These are phyloP conservation scores for Mycena pura DNA, from an alignment of 768 basidiomycete species.

Conservation along the genomic window DNA sequence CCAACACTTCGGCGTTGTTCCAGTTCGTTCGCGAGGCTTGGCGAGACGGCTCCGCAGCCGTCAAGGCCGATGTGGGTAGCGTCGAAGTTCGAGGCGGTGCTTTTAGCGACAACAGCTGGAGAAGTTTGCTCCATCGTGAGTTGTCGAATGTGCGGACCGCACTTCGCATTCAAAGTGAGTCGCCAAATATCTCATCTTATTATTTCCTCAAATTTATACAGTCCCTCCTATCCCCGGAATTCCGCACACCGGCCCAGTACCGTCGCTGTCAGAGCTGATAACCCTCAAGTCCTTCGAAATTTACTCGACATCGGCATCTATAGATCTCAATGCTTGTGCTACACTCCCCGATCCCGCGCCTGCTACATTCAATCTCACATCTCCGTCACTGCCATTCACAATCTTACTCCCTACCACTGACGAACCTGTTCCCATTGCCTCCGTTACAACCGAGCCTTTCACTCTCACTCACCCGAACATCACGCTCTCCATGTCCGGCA, in stretches of 20 bases:
- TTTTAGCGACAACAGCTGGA: slow-evolving; percentile 54
- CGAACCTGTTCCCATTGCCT: slow-evolving; percentile 53
- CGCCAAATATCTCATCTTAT: background rate
- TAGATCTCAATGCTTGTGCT: slow-evolving; percentile 59
- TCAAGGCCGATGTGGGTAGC: slow-evolving; percentile 49
- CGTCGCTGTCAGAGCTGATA: slow-evolving; percentile 63
- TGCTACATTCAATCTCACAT: slow-evolving; percentile 51
- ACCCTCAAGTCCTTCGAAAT: slow-evolving; percentile 63
- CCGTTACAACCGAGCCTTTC: slow-evolving; percentile 62
- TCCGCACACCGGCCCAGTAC: slow-evolving; percentile 59
- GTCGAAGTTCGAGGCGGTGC: slow-evolving; percentile 61
- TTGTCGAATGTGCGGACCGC: slow-evolving; percentile 53
- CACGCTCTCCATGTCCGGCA: slow-evolving; percentile 62
- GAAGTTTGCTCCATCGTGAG: slow-evolving; percentile 43
- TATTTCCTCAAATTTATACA: slow-evolving; percentile 32
- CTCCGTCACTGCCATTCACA: slow-evolving; percentile 67
- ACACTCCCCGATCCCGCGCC: slow-evolving; percentile 66
- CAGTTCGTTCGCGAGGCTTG: slow-evolving; percentile 66
- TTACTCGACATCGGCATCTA: slow-evolving; percentile 34
- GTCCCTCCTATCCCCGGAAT: slow-evolving; percentile 73
- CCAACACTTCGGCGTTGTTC: slow-evolving; percentile 53
- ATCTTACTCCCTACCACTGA: slow-evolving; percentile 54
- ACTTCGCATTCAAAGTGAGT: slow-evolving; percentile 63
- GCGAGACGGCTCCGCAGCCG: slow-evolving; percentile 55
- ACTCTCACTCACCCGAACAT: slow-evolving; percentile 72